Evolutionary conservation across 495 filamentous ascomycete species (phyloP).

Genomic region (Penicillium roqueforti): DNA sequence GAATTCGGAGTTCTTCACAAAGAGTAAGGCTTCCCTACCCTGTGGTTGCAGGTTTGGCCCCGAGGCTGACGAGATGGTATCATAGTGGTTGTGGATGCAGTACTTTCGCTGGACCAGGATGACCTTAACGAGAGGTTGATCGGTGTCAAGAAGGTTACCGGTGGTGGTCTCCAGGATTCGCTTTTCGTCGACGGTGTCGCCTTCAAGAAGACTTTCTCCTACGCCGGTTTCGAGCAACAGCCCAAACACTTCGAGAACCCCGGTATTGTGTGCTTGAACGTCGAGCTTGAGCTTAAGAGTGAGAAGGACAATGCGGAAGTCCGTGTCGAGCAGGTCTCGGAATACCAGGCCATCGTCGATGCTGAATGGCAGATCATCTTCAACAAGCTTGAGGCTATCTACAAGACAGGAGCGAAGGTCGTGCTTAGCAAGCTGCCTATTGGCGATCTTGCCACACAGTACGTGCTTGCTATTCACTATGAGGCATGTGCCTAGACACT

Average conservation of each 20-base stretch:
- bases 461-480: constrained; percentile 23
- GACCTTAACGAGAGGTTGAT: constrained; percentile 98
- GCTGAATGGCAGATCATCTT: constrained; percentile 99
- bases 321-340: constrained; percentile 94
- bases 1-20: constrained; percentile 94
- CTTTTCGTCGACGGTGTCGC: constrained; percentile 97
- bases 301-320: constrained; percentile 99
- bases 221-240: constrained; percentile 98
- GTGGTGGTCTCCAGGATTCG: constrained; percentile 93
- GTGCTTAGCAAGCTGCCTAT: constrained; percentile 96
- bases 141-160: constrained; percentile 95
- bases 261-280: constrained; percentile 93
- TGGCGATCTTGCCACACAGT: constrained; percentile 94
- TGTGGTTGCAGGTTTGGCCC: constrained; percentile 1
- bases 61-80: constrained; percentile 8
- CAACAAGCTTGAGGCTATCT: constrained; percentile 93
- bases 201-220: constrained; percentile 99
- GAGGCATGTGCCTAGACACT: neutral
- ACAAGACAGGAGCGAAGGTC: constrained; percentile 92
- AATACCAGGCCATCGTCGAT: constrained; percentile 99
- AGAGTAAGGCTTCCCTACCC: constrained; percentile 59
- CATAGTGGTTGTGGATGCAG: constrained; percentile 94
- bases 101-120: constrained; percentile 93
- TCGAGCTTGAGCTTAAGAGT: constrained; percentile 94
- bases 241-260: constrained; percentile 92